Evolutionary conservation across 352 stramenopile genomes (phyloP), one percentile per base, ranked within the genome.

Genomic region (Phytophthora tubulina): DNA sequence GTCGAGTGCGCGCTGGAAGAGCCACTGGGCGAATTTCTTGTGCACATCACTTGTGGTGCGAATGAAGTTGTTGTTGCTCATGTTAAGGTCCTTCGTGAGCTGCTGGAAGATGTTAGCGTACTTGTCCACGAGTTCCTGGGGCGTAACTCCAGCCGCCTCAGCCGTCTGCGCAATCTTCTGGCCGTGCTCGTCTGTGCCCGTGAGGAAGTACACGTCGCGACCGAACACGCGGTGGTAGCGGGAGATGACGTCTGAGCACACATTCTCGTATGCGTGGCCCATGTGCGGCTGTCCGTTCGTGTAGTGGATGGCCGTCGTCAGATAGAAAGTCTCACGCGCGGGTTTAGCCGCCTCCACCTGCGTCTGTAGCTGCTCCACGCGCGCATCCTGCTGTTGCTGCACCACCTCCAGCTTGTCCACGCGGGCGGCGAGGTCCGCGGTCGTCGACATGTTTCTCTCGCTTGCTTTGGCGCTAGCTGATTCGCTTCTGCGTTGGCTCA

Each of bases 261-360:
- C 88, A 54, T 97, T 98, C 82, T 99, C 98, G 86, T 99, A 99
- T 8, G 98, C 98, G 80, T 99, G 98, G 41, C 98, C 98, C 88
- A 99, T 99, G 84, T 99, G 98, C 61, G 97, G 95, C 56, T 79
- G 51, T 3, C 90, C 91, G 63, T 99, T 99, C 51, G 98, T 99
- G 87, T 99, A 99, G 83, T 99, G 98, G 84, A 99, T 99, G 54
- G 98, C 98, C 35, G 98, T 99, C 63, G 97, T 99, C 54, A 99
- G 80, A 86, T 99, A 99, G 81, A 98, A 99, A 4, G 78, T 85
- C 75, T 94, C 85, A 32, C 71, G 72, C 54, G 80, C 55, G 10
- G 56, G 35, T 65, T 82, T 86, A 27, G 69, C 73, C 7, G 63
- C 74, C 42, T 80, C 69, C 33, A 82, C 42, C 58, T 89, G 67